These are phyloP conservation scores for Leucosporidium scottii DNA, from an alignment of 768 basidiomycete species.

Conservation along the genomic window DNA sequence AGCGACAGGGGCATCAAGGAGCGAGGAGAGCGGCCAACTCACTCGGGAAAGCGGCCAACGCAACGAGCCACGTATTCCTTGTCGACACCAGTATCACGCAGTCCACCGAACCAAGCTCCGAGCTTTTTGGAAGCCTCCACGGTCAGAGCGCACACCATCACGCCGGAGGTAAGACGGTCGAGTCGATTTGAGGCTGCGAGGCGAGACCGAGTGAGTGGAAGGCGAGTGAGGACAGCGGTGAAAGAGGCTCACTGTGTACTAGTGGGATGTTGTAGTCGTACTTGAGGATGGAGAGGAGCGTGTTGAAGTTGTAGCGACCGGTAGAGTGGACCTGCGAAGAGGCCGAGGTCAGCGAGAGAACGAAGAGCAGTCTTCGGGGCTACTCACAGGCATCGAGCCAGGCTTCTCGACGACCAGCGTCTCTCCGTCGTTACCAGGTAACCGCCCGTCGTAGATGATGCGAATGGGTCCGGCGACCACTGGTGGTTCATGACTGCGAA, in stretches of 20 bases:
- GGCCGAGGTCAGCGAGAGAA: not conserved
- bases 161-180: conserved; percentile 86
- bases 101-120: conserved; percentile 64
- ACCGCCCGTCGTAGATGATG: conserved; percentile 52
- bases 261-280: conserved; percentile 73
- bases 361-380: not conserved
- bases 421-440: conserved; percentile 54
- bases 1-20: not conserved
- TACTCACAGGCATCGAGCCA: conserved; percentile 75
- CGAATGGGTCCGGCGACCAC: conserved; percentile 76
- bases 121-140: conserved; percentile 60
- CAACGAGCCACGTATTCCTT: conserved; percentile 85
- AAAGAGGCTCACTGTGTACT: conserved; percentile 62
- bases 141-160: conserved; percentile 85
- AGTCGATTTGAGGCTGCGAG: conserved; percentile 82
- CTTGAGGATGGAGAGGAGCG: conserved; percentile 75
- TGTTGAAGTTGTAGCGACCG: conserved; percentile 82
- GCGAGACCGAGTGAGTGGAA: not conserved
- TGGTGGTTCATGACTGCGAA: conserved; percentile 71
- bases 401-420: conserved; percentile 94
- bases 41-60: conserved; percentile 78
- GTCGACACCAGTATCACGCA: conserved; percentile 59
- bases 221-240: conserved; percentile 10
- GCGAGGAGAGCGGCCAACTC: conserved; percentile 40
- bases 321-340: conserved; percentile 81